phyloP scores from a whole-genome alignment of 345 rosid species.

The Lepidium didymum region DNA sequence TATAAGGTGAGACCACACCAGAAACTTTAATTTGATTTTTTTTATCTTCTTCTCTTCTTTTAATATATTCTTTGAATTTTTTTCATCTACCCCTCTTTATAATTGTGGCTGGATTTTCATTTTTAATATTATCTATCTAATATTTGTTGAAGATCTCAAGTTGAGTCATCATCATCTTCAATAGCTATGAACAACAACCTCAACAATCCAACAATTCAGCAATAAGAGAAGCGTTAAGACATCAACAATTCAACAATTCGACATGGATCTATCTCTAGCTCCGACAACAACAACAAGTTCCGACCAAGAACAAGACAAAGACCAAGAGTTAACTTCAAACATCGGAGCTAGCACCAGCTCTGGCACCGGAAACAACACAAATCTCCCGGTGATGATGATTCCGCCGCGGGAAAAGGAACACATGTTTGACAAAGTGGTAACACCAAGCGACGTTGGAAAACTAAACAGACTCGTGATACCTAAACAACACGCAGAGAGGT shows the following conservation, averaged over 20 bases:
- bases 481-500: slow-evolving; percentile 81
- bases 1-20: slow-evolving; percentile 33
- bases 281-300: slow-evolving; percentile 29
- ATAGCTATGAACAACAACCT: slow-evolving; percentile 6
- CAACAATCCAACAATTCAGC: slow-evolving; percentile 16
- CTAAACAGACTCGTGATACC: slow-evolving; percentile 75
- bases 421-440: slow-evolving; percentile 80
- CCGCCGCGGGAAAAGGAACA: slow-evolving; percentile 46
- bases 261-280: slow-evolving; percentile 60
- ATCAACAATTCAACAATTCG: not conserved
- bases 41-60: slow-evolving; percentile 18
- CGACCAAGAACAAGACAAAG: slow-evolving; percentile 33
- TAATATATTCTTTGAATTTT: slow-evolving; percentile 6
- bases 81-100: slow-evolving; percentile 10
- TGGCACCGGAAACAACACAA: not conserved
- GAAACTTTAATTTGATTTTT: slow-evolving; percentile 14
- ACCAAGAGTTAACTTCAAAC: slow-evolving; percentile 24
- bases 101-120: slow-evolving; percentile 31
- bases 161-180: slow-evolving; percentile 19
- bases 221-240: slow-evolving; percentile 12
- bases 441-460: slow-evolving; percentile 84
- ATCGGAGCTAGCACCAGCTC: slow-evolving; percentile 23
- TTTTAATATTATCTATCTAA: slow-evolving; percentile 17
- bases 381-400: slow-evolving; percentile 10
- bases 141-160: slow-evolving; percentile 31